phyloP scores from a whole-genome alignment of 2,329 filamentous ascomycete genomes.

The Colletotrichum chrysophilum region DNA sequence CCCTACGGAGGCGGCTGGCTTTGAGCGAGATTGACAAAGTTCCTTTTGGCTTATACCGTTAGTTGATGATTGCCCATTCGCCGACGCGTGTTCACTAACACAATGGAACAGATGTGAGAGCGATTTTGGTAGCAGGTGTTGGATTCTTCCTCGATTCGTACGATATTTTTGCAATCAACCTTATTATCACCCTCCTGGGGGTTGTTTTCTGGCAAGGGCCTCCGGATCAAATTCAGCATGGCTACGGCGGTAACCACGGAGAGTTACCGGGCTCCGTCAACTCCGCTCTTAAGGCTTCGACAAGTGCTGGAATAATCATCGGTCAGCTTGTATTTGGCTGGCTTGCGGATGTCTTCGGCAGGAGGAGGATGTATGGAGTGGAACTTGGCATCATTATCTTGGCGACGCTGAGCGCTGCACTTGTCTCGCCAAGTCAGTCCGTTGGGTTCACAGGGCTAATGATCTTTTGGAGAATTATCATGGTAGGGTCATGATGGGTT shows the following conservation, averaged over 20 bases:
- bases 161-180: slow-evolving; percentile 80
- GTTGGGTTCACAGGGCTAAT: slow-evolving; percentile 66
- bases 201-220: slow-evolving; percentile 73
- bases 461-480: slow-evolving; percentile 78
- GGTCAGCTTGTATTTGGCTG: slow-evolving; percentile 81
- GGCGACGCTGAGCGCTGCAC: slow-evolving; percentile 70
- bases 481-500: slow-evolving; percentile 50
- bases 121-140: slow-evolving; percentile 77
- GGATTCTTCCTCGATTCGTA: slow-evolving; percentile 88
- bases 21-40: slow-evolving; percentile 83
- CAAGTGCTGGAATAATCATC: slow-evolving; percentile 78
- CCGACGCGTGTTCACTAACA: slow-evolving; percentile 6
- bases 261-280: slow-evolving; percentile 68
- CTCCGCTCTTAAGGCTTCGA: slow-evolving; percentile 82
- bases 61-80: slow-evolving; percentile 23
- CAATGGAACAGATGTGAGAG: slow-evolving; percentile 63
- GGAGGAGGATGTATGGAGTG: slow-evolving; percentile 83
- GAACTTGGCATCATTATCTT: slow-evolving; percentile 77
- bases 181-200: slow-evolving; percentile 74
- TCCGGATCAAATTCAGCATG: slow-evolving; percentile 38
- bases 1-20: slow-evolving; percentile 75
- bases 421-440: slow-evolving; percentile 64
- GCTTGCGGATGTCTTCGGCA: slow-evolving; percentile 77
- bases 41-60: slow-evolving; percentile 74
- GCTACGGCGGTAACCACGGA: slow-evolving; percentile 56